Evolutionary conservation across 192 early-diverging fungal genomes (phyloP), one percentile per base, ranked within the genome.

Genomic region (Funneliformis mosseae): DNA sequence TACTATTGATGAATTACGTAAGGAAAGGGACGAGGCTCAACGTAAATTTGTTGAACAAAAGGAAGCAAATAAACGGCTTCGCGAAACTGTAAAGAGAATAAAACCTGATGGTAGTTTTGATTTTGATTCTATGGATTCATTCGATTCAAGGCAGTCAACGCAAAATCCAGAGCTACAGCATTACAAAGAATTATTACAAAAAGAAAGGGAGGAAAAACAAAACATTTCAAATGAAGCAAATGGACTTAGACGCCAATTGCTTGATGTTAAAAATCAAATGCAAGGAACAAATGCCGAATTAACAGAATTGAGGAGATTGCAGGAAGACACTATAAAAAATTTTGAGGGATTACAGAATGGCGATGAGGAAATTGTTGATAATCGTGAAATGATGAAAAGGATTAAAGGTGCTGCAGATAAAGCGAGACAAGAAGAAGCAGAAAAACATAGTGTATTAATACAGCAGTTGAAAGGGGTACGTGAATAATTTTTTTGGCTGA

Each of bases 41-140:
- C 86, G 88, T 61, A 85, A 87, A 23, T 87, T 86, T 84, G 74
- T 83, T 16, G 82, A 85, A 21, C 80, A 85, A 23, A 80, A 87
- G 63, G 76, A 83, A 16, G 76, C 74, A 60, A 81, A 59, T 18
- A 74, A 74, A 59, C 18, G 48, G 6, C 50, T 59, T 38, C 73
- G 9, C 27, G 73, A 74, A 74, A n/a, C 28, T 14, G 12, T 74
- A 14, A 48, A 74, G 48, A 21, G 4, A 50, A 16, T 8, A 59
- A 74, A 60, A 38, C 18, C 12, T 46, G 45, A 73, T 23, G n/a
- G 21, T 73, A 42, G 48, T 48, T 42, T 69, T 69, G 43, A 73
- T 21, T 23, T 18, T 69, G 67, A 42, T 39, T 3, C 67, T 33
- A 18, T 45, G 10, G 42, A 71, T 66, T 6, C 39, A 21, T 39